Evolutionary conservation across 331 rosid genomes (phyloP).

Genomic region (Quercus lobata): DNA sequence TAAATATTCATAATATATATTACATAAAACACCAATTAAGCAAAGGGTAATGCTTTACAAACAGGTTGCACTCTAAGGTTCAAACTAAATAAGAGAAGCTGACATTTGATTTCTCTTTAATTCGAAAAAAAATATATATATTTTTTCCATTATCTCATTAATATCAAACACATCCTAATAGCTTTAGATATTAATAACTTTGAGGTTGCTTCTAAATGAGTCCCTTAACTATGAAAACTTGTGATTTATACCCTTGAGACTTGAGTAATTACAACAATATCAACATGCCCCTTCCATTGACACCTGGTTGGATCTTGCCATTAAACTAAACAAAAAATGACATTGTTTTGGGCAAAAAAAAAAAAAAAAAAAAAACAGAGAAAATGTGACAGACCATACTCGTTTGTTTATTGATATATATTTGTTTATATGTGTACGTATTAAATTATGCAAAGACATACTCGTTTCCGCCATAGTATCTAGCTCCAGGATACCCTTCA

Average conservation of each 20-base stretch:
- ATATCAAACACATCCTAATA: background rate
- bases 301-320: too few relatives aligned
- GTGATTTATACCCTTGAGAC: too few relatives aligned
- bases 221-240: too few relatives aligned
- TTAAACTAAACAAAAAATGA: too few relatives aligned
- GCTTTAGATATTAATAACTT: background rate
- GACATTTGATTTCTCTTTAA: background rate
- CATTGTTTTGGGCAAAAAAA: too few relatives aligned
- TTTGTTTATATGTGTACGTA: too few relatives aligned
- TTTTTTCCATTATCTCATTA: background rate
- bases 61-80: background rate
- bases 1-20: slow-evolving; percentile 5
- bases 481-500: slow-evolving; percentile 91
- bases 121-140: background rate
- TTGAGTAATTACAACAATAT: too few relatives aligned
- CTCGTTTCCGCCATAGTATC: slow-evolving; percentile 95
- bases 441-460: slow-evolving; percentile 27
- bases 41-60: background rate
- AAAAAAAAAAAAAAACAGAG: too few relatives aligned
- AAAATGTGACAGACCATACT: too few relatives aligned
- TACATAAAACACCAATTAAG: background rate
- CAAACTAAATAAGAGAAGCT: background rate
- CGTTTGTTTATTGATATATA: too few relatives aligned
- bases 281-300: too few relatives aligned
- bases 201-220: too few relatives aligned